phyloP scores from a whole-genome alignment of 2,329 filamentous ascomycete species.

The Pseudonectria buxi region DNA sequence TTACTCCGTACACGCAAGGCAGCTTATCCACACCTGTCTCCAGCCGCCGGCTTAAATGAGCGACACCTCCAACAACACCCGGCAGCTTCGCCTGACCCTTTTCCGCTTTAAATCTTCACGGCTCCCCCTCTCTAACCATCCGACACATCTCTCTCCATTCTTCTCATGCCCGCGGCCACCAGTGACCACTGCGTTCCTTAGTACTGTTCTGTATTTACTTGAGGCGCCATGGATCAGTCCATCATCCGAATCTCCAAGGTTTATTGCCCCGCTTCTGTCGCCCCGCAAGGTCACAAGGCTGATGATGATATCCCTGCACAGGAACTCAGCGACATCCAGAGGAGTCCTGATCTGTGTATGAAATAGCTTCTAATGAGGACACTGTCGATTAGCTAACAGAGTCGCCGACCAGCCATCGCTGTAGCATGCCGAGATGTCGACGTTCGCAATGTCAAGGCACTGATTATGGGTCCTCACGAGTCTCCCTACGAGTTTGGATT shows the following conservation, averaged over 20 bases:
- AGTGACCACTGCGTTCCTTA: slow-evolving; percentile 1
- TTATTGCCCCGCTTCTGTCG: slow-evolving; percentile 22
- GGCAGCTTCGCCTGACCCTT: slow-evolving; percentile 1
- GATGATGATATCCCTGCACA: slow-evolving; percentile 28
- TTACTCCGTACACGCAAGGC: no score
- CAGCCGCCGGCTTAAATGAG: slow-evolving; percentile 8
- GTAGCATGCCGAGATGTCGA: slow-evolving; percentile 84
- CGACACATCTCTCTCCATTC: slow-evolving; percentile 1
- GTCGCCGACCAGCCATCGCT: slow-evolving; percentile 57
- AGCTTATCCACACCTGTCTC: slow-evolving; percentile 2
- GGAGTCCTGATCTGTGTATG: slow-evolving; percentile 75
- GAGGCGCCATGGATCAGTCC: slow-evolving; percentile 58
- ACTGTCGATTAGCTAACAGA: slow-evolving; percentile 1
- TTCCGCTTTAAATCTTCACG: slow-evolving; percentile 1
- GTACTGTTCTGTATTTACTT: slow-evolving; percentile 7
- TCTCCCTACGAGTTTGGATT: slow-evolving; percentile 97
- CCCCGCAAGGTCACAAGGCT: slow-evolving; percentile 9
- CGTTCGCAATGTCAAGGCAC: slow-evolving; percentile 76
- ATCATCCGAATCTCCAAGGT: slow-evolving; percentile 84
- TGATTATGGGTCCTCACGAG: slow-evolving; percentile 88
- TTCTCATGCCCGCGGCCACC: slow-evolving; percentile 11
- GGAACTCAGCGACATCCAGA: slow-evolving; percentile 83
- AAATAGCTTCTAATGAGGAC: slow-evolving; percentile 7
- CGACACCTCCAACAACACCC: slow-evolving; percentile 10
- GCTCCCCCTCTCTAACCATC: no score